Base-by-base conservation (phyloP, 106 monocot species). In the Platanthera guangdongensis region DNA sequence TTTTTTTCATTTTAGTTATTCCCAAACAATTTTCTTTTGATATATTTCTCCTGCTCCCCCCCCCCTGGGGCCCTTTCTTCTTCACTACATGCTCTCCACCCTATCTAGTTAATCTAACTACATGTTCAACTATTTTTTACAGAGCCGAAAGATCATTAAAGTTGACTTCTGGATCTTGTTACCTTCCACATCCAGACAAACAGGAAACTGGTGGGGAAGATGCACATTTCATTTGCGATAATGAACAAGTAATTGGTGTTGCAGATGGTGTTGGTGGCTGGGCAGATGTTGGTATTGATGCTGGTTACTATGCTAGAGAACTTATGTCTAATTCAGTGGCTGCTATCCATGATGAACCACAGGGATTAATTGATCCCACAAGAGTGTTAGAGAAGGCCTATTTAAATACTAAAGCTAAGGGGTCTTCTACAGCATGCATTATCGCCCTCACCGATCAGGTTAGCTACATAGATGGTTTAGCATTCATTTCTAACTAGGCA, bases 231-330 rank as follows among this genome's bases (percentile, higher is more conserved):
- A 86, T 91, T 71, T 81, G 81, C 51, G 74, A 50, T 12, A 78
- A 86, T 76, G 86, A 92, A 76, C 92, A 87, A 79, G 84, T 81
- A 21, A 86, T 92, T 64, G 92, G 88, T 72, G 86, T 92, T 30
- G 88, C 92, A 30, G 88, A 86, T 85, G 92, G 92, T 79, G 88
- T 92, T 80, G 92, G 88, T 79, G 92, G 92, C 6, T 92, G 92
- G 92, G 88, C 92, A 67, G 84, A 86, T 15, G 74, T 83, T 78
- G 88, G 92, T 68, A 70, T 92, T 74, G 81, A 92, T 82, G 78
- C 88, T 50, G 91, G 88, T 49, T 57, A 82, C 55, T 92, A 92
- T 87, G 84, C 92, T 49, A 82, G 81, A 73, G 88, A 92, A 73
- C 84, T 92, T 54, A 92, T 88, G 88, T 60, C 84, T 78, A 79